A percentile compares a stretch with the other conserved stretches of the same genome.
Conservation (phyloP, 176 grass and related monocot genomes). For the Guadua angustifolia region DNA sequence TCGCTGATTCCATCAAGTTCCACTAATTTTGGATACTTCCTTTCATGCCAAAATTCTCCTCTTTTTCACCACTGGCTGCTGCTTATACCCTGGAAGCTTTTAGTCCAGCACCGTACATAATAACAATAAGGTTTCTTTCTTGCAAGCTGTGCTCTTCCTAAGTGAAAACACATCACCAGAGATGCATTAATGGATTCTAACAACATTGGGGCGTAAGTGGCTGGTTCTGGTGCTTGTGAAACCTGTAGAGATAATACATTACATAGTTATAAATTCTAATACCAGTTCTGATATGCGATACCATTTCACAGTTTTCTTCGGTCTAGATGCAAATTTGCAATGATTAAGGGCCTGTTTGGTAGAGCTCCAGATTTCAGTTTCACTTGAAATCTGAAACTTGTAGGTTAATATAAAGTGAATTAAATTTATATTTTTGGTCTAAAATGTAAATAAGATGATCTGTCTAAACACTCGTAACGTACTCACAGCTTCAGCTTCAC, state of each 20-base stretch:
- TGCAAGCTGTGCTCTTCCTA: background rate
- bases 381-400: too few species aligned
- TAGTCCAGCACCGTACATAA: background rate
- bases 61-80: background rate
- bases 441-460: too few species aligned
- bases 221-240: slow-evolving; percentile 1
- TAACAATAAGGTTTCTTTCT: background rate
- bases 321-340: background rate
- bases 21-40: background rate
- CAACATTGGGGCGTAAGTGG: slow-evolving; percentile 17
- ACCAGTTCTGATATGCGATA: background rate
- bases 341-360: too few species aligned
- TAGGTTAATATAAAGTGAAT: too few species aligned
- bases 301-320: slow-evolving; percentile 19
- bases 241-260: slow-evolving; percentile 38
- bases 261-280: background rate
- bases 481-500: too few species aligned
- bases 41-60: background rate
- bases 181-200: slow-evolving; percentile 10
- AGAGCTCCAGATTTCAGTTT: too few species aligned
- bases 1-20: background rate
- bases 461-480: too few species aligned
- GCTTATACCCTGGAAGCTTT: slow-evolving; percentile 7
- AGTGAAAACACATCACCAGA: too few species aligned
- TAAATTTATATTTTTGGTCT: too few species aligned